A percentile compares a stretch with the other conserved stretches of the same genome.
Evolutionary conservation across 2,329 filamentous ascomycete species (phyloP).

Genomic region (Pseudovirgaria hyperparasitica): DNA sequence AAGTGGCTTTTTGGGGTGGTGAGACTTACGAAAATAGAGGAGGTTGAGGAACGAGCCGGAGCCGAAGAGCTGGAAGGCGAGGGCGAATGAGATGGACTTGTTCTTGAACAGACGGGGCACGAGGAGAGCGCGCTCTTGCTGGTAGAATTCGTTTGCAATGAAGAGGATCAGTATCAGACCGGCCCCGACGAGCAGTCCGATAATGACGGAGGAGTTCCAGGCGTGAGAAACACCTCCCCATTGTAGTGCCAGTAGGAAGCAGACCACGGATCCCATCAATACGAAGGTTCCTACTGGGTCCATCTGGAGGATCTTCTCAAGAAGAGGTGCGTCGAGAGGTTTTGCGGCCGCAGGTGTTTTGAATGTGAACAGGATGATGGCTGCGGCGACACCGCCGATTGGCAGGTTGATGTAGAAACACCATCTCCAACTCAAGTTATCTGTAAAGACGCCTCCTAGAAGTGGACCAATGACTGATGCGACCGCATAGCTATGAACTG

Average conservation of each 20-base stretch:
- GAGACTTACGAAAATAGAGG: constrained; percentile 10
- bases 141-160: constrained; percentile 4
- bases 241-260: constrained; percentile 8
- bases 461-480: constrained; percentile 24
- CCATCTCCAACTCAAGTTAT: constrained; percentile 25
- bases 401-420: constrained; percentile 32
- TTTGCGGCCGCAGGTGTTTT: constrained; percentile 15
- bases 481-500: constrained; percentile 10
- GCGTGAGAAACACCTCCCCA: constrained; percentile 6
- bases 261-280: constrained; percentile 7
- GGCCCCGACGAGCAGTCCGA: constrained; percentile 6
- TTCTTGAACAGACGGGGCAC: constrained; percentile 11
- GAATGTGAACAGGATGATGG: constrained; percentile 26
- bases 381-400: constrained; percentile 25
- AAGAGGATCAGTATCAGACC: constrained; percentile 5
- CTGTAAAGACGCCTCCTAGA: constrained; percentile 27
- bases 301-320: constrained; percentile 21
- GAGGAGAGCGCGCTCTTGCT: constrained; percentile 5
- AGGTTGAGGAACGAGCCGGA: constrained; percentile 5
- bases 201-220: constrained; percentile 6
- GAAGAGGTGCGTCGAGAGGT: constrained; percentile 8
- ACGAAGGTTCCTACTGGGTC: constrained; percentile 6
- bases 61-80: constrained; percentile 14
- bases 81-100: constrained; percentile 16
- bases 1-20: no score